Conservation (phyloP, 768 basidiomycete species). For the Coprinellus micaceus region DNA sequence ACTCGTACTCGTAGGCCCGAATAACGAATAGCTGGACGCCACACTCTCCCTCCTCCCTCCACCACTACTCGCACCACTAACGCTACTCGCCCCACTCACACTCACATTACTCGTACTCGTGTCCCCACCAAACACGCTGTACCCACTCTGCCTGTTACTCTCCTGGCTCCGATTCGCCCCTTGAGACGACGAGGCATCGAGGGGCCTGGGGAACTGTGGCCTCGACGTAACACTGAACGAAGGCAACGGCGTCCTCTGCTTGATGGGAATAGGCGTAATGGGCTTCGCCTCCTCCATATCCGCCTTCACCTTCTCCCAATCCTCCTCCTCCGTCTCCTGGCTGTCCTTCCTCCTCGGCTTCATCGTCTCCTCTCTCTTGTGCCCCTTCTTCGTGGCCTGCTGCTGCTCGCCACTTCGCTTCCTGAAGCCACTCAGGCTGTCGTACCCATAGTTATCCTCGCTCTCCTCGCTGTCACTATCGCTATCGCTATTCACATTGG, state of each 20-base stretch:
- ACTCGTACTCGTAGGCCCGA: neutral
- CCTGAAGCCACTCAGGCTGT: conserved; percentile 11
- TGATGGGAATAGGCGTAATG: conserved; percentile 58
- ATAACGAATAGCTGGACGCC: conserved; percentile 9
- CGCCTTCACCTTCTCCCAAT: conserved; percentile 3
- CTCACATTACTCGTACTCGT: neutral
- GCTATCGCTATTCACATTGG: neutral
- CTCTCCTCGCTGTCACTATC: conserved; percentile 18
- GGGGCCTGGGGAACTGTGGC: conserved; percentile 37
- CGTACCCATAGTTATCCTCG: conserved; percentile 22
- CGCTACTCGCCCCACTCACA: neutral
- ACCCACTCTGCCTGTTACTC: no score
- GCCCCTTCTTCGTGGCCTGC: neutral
- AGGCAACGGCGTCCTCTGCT: conserved; percentile 49
- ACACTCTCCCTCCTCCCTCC: neutral
- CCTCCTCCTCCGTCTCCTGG: conserved; percentile 1
- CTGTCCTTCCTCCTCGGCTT: neutral
- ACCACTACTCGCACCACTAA: conserved; percentile 7
- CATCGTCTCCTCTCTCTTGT: neutral
- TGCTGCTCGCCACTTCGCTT: conserved; percentile 11
- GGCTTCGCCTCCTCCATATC: conserved; percentile 17
- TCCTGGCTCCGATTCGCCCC: no score
- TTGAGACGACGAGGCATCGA: no score
- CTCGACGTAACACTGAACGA: conserved; percentile 63
- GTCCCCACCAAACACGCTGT: no score